Conservation (phyloP, 2,329 filamentous ascomycete genomes). For the Microdochium paspali region DNA sequence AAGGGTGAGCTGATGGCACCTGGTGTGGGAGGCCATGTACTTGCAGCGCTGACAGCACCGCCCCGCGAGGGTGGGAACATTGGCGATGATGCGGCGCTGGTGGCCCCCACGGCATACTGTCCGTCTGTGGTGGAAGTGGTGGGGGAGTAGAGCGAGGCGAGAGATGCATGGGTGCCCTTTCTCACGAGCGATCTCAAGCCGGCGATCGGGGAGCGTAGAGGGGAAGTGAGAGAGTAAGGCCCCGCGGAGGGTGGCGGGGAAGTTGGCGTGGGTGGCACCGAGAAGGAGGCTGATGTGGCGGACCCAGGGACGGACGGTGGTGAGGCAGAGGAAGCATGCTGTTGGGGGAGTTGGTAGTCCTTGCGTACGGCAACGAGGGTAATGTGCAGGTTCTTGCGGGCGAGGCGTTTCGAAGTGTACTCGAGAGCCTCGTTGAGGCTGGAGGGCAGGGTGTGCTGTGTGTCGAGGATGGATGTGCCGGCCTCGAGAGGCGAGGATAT, state of each 20-base stretch:
- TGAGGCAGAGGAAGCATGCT: conserved; percentile 20
- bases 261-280: conserved; percentile 13
- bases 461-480: conserved; percentile 48
- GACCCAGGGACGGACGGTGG: too few species aligned
- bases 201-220: conserved; percentile 18
- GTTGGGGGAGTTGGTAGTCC: conserved; percentile 42
- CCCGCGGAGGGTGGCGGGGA: conserved; percentile 17
- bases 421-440: conserved; percentile 45
- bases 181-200: conserved; percentile 30
- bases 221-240: conserved; percentile 17
- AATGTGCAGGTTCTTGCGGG: conserved; percentile 44
- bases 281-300: too few species aligned
- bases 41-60: too few species aligned
- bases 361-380: conserved; percentile 48
- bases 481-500: conserved; percentile 58
- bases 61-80: conserved; percentile 21
- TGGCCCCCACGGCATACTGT: conserved; percentile 9
- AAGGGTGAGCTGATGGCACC: conserved; percentile 25
- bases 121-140: conserved; percentile 8
- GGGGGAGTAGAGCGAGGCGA: conserved; percentile 8
- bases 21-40: conserved; percentile 21
- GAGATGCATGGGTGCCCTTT: conserved; percentile 22
- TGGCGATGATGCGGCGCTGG: conserved; percentile 21
- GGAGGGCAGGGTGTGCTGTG: conserved; percentile 47
- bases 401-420: conserved; percentile 45